Evolutionary conservation across 371 early-diverging fungal species (phyloP), one percentile per base, ranked within the genome.

Genomic region (Mucor mucedo): DNA sequence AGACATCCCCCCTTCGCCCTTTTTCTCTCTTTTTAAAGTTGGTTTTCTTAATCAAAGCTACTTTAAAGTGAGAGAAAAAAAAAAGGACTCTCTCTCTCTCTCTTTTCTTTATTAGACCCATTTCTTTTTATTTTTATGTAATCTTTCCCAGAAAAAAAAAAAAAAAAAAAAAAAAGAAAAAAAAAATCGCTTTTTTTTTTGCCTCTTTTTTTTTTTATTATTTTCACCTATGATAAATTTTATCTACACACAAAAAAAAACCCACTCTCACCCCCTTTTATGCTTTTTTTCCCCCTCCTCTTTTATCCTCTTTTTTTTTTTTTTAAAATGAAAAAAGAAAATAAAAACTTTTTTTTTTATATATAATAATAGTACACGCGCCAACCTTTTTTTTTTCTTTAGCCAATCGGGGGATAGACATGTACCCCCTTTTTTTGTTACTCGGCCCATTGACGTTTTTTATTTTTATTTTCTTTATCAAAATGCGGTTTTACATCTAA

Each of bases 201-300:
- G n/a, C n/a, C 41, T 41, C 14, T 29, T 44, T 32, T 56, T 21
- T 21, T 21, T 21, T 21, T 21, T 21, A 21, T 21, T 21, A 21
- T 21, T 21, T 21, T 21, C 21, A 21, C 21, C 21, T 21, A 56
- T 56, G 57, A 56, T 56, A 44, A 56, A 44, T 56, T 56, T 56
- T 56, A 56, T 56, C 57, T 32, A 44, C 45, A 55, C 57, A 30
- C 56, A 45, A 13, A 16, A 13, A 13, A 42, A 13, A 21, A 42
- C 39, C 30, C 8, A 42, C 32, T 29, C 45, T 13, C 44, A 42
- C 33, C 30, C 29, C 5, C 9, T 29, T 55, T 41, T 55, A 28
- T 41, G 10, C 9, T 47, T 27, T 27, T 47, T 27, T 47, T 2
- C 21, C 21, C 21, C 1, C 21, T 21, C 21, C 21, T 21, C 21